Conservation (phyloP, 768 basidiomycete species). For the Auriscalpium microsporum region DNA sequence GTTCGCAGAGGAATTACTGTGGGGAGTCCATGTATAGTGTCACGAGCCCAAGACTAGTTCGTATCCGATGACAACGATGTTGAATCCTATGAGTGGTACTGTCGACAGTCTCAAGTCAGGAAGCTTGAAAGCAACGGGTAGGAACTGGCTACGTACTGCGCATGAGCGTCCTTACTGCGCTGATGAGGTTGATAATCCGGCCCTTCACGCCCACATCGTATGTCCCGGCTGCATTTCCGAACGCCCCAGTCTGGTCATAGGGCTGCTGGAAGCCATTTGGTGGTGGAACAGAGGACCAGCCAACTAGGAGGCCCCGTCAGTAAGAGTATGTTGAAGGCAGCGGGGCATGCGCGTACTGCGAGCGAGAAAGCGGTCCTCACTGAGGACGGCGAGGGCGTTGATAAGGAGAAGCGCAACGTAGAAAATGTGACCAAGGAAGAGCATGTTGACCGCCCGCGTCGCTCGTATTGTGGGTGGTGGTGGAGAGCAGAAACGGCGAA, state of each 20-base stretch:
- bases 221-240: constrained; percentile 32
- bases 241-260: constrained; percentile 67
- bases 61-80: constrained; percentile 81
- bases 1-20: too few species aligned
- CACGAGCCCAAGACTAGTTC: constrained; percentile 63
- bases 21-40: constrained; percentile 7
- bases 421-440: constrained; percentile 63
- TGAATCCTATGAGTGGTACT: constrained; percentile 91
- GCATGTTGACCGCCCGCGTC: constrained; percentile 29
- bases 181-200: constrained; percentile 84
- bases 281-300: constrained; percentile 71
- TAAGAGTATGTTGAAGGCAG: constrained; percentile 12
- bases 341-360: constrained; percentile 50
- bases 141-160: constrained; percentile 60
- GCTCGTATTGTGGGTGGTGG: background rate
- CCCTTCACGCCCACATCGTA: constrained; percentile 70
- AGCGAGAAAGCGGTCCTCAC: constrained; percentile 93
- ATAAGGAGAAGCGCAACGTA: constrained; percentile 83
- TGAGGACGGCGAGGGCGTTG: constrained; percentile 92
- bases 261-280: constrained; percentile 56
- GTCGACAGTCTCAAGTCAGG: constrained; percentile 1
- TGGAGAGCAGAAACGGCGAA: background rate
- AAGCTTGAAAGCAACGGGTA: constrained; percentile 2
- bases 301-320: constrained; percentile 45
- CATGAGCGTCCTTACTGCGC: constrained; percentile 94